Conservation (phyloP, 768 basidiomycete species). For the Suillus subluteus region DNA sequence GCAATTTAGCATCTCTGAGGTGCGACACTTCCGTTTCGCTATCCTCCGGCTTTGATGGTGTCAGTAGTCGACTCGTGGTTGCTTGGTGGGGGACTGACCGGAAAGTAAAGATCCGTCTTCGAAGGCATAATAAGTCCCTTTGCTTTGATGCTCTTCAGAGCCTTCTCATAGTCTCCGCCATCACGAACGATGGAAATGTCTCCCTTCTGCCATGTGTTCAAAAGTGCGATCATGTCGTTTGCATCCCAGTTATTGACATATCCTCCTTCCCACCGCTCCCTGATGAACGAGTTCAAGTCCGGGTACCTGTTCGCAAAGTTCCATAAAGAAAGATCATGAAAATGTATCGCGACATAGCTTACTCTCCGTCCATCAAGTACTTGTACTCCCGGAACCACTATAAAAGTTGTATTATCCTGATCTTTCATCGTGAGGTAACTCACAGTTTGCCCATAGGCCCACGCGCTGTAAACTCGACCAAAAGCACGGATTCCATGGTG, state of each 20-base stretch:
- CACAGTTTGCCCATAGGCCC: conserved; percentile 64
- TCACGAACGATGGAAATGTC: conserved; percentile 52
- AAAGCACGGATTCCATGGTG: conserved; percentile 58
- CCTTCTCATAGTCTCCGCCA: conserved; percentile 46
- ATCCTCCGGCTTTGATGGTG: conserved; percentile 51
- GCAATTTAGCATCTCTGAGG: conserved; percentile 46
- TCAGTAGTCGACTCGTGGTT: conserved; percentile 1
- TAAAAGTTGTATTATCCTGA: not conserved
- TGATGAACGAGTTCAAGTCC: conserved; percentile 51
- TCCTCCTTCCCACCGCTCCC: conserved; percentile 53
- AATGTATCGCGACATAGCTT: conserved; percentile 18
- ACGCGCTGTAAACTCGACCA: conserved; percentile 59
- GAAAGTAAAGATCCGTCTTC: conserved; percentile 64
- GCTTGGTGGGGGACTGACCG: conserved; percentile 37
- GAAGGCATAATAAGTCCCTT: conserved; percentile 62
- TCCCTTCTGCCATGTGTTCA: conserved; percentile 56
- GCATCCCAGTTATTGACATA: conserved; percentile 54
- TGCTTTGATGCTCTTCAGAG: conserved; percentile 49
- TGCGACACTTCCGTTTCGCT: conserved; percentile 50
- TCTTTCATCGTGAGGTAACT: conserved; percentile 18
- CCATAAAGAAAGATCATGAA: not conserved
- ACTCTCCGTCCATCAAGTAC: conserved; percentile 48
- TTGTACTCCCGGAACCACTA: conserved; percentile 60
- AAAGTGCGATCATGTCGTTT: conserved; percentile 54
- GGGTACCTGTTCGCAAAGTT: conserved; percentile 40